Conservation (phyloP, 2,329 filamentous ascomycete genomes). For the Scedosporium minutisporum region DNA sequence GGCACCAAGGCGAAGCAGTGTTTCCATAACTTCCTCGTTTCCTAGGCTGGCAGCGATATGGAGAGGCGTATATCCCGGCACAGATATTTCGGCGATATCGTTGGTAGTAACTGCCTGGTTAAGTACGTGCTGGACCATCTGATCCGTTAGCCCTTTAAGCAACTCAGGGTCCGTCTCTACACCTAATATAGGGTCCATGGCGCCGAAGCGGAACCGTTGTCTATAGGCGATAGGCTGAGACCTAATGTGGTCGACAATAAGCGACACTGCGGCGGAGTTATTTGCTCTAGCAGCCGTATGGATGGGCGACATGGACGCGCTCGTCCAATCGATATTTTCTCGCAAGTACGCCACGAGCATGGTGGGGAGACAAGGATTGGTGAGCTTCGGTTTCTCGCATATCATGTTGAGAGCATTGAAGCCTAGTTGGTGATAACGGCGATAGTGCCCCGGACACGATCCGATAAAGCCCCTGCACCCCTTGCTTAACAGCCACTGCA, state of each 20-base stretch:
- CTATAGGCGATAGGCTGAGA: neutral
- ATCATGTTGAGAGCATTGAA: slow-evolving; percentile 2
- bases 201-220: neutral
- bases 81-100: neutral
- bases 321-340: slow-evolving; percentile 3
- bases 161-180: neutral
- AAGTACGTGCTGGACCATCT: slow-evolving; percentile 1
- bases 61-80: neutral
- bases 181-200: neutral
- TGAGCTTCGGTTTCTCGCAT: neutral
- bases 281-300: neutral
- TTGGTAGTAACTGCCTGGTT: neutral
- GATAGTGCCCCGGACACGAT: neutral
- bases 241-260: neutral
- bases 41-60: neutral
- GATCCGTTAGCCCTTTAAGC: neutral
- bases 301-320: neutral
- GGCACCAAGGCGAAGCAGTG: slow-evolving; percentile 4
- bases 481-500: neutral
- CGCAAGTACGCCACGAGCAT: neutral
- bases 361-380: neutral
- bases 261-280: neutral
- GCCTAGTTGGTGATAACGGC: neutral
- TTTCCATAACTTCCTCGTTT: neutral
- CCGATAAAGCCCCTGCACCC: neutral